Evolutionary conservation across 768 basidiomycete genomes (phyloP).

Genomic region (Boletus reticuloceps): DNA sequence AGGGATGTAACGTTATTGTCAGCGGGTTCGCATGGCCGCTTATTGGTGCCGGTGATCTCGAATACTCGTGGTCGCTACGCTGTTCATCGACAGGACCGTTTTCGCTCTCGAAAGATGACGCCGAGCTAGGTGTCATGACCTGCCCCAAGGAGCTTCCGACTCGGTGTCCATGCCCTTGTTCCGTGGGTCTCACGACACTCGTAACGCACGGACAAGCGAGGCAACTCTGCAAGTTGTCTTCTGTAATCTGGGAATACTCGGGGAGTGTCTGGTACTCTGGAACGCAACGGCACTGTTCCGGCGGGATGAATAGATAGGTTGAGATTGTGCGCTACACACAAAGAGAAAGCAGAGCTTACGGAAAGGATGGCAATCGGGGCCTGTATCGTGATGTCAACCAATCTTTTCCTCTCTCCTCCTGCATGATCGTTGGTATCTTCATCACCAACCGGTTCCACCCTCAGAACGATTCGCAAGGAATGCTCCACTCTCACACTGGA

Average conservation of each 20-base stretch:
- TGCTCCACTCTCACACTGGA: constrained; percentile 77
- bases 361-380: constrained; percentile 87
- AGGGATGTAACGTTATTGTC: neutral
- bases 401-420: constrained; percentile 68
- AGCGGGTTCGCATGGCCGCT: neutral
- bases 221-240: constrained; percentile 1
- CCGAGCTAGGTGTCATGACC: constrained; percentile 28
- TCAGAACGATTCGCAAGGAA: constrained; percentile 72
- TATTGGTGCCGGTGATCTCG: too few species aligned
- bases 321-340: neutral
- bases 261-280: constrained; percentile 80
- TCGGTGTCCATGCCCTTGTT: neutral
- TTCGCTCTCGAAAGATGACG: constrained; percentile 31
- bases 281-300: constrained; percentile 72
- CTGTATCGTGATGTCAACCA: constrained; percentile 87
- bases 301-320: neutral
- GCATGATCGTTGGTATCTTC: constrained; percentile 56
- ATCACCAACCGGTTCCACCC: constrained; percentile 74
- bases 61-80: neutral
- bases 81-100: neutral
- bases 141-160: constrained; percentile 20
- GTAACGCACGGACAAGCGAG: constrained; percentile 46
- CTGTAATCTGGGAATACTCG: constrained; percentile 52
- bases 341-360: constrained; percentile 42
- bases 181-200: neutral